phyloP scores from a whole-genome alignment of 2,329 filamentous ascomycete species.

The Aspergillus pseudoviridinutans region DNA sequence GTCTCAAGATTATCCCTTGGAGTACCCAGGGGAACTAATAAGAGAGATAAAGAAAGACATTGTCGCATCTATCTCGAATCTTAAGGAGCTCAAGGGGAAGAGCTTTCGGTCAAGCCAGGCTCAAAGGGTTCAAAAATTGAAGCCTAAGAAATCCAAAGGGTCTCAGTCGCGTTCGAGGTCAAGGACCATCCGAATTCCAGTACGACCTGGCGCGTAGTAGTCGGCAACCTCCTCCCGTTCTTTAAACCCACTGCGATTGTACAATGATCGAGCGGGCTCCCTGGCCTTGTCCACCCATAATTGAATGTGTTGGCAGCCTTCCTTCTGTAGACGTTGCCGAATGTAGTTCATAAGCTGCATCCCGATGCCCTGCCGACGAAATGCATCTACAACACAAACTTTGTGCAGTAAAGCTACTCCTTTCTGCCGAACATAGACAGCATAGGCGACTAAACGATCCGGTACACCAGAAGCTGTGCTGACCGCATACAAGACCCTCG shows the following conservation, averaged over 20 bases:
- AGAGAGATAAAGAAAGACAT: slow-evolving; percentile 11
- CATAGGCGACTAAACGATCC: slow-evolving; percentile 42
- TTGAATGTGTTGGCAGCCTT: slow-evolving; percentile 47
- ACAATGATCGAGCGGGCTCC: slow-evolving; percentile 43
- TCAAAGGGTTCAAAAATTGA: slow-evolving; percentile 3
- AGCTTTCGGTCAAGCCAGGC: slow-evolving; percentile 16
- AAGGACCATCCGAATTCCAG: slow-evolving; percentile 44
- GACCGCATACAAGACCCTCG: slow-evolving; percentile 38
- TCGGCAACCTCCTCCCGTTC: slow-evolving; percentile 44
- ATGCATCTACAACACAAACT: slow-evolving; percentile 46
- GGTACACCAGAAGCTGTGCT: slow-evolving; percentile 11
- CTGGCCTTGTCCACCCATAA: slow-evolving; percentile 51
- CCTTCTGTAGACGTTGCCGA: slow-evolving; percentile 39
- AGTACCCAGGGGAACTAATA: slow-evolving; percentile 16
- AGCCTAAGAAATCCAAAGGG: slow-evolving; percentile 12
- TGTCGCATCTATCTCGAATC: neutral
- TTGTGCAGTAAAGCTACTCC: slow-evolving; percentile 49
- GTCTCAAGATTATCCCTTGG: slow-evolving; percentile 15
- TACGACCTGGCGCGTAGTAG: slow-evolving; percentile 50
- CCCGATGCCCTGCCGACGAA: slow-evolving; percentile 47
- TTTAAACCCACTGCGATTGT: slow-evolving; percentile 44
- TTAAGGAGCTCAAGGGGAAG: slow-evolving; percentile 7
- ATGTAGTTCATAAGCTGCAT: slow-evolving; percentile 44
- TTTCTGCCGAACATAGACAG: slow-evolving; percentile 45
- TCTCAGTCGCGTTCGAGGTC: slow-evolving; percentile 24